phyloP scores from a whole-genome alignment of 2,329 filamentous ascomycete species.

The Aspergillus glaucus region DNA sequence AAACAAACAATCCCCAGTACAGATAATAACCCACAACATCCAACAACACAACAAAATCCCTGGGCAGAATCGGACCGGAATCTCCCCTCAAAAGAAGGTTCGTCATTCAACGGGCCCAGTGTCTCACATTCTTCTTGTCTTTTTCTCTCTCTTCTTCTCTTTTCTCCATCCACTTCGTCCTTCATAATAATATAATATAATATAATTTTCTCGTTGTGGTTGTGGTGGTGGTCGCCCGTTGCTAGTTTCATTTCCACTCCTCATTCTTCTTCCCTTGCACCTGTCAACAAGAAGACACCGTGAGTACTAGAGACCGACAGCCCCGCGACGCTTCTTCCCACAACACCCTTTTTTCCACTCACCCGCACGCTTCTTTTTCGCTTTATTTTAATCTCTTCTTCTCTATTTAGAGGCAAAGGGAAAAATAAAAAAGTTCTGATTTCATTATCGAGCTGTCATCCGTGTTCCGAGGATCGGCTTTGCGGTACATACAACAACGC shows the following conservation, averaged over 20 bases:
- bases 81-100: conserved; percentile 1
- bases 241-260: neutral
- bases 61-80: neutral
- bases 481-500: neutral
- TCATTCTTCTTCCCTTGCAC: conserved; percentile 6
- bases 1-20: neutral
- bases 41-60: too few relatives aligned
- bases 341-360: conserved; percentile 5
- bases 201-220: conserved; percentile 3
- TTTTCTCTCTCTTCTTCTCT: neutral
- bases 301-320: conserved; percentile 2
- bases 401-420: neutral
- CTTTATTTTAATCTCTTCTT: neutral
- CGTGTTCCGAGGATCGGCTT: neutral
- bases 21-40: too few relatives aligned
- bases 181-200: too few relatives aligned
- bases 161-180: conserved; percentile 2
- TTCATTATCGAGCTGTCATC: conserved; percentile 4
- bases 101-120: conserved; percentile 6
- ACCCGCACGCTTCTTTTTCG: neutral
- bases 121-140: neutral
- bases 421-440: neutral
- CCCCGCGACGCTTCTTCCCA: conserved; percentile 15
- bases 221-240: neutral
- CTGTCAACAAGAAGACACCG: conserved; percentile 15